Percentiles rank a stretch among this genome's conserved stretches.
Evolutionary conservation across 768 basidiomycete species (phyloP).

Genomic region (Lactarius evosmus): DNA sequence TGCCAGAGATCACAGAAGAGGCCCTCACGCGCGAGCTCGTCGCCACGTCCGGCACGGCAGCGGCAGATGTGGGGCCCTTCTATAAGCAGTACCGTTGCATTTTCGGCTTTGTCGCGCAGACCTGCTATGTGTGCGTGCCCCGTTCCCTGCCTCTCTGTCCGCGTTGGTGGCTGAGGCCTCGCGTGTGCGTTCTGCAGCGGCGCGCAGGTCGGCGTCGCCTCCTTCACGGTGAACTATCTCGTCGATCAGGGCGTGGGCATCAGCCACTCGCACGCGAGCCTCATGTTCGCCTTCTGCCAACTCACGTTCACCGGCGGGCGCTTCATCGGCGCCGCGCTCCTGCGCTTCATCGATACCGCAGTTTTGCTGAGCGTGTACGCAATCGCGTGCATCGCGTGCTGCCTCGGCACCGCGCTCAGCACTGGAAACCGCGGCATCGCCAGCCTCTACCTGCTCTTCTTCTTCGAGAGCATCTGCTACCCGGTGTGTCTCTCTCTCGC

Average conservation of each 20-base stretch:
- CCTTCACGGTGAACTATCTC: conserved; percentile 68
- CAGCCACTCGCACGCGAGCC: conserved; percentile 49
- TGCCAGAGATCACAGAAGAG: conserved; percentile 71
- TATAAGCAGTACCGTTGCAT: conserved; percentile 67
- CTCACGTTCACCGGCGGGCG: conserved; percentile 64
- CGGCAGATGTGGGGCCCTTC: conserved; percentile 50
- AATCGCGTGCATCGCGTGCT: conserved; percentile 49
- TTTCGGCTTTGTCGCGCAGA: conserved; percentile 73
- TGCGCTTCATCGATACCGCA: conserved; percentile 65
- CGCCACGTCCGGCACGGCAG: conserved; percentile 38
- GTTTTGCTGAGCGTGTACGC: conserved; percentile 56
- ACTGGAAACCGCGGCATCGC: conserved; percentile 54
- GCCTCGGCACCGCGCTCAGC: conserved; percentile 48
- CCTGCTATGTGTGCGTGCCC: conserved; percentile 52
- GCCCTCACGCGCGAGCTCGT: conserved; percentile 52
- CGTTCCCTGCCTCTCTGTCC: neutral
- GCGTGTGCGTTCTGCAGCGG: conserved; percentile 38
- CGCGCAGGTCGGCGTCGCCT: conserved; percentile 63
- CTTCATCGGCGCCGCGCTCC: conserved; percentile 58
- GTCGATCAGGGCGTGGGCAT: conserved; percentile 59
- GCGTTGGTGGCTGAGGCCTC: conserved; percentile 7
- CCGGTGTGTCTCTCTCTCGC: conserved; percentile 40
- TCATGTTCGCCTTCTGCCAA: conserved; percentile 69
- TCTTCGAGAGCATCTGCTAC: conserved; percentile 75
- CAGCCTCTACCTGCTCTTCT: conserved; percentile 63